Evolutionary conservation across 352 stramenopile species (phyloP).

Genomic region (Blastocystis sp.): DNA sequence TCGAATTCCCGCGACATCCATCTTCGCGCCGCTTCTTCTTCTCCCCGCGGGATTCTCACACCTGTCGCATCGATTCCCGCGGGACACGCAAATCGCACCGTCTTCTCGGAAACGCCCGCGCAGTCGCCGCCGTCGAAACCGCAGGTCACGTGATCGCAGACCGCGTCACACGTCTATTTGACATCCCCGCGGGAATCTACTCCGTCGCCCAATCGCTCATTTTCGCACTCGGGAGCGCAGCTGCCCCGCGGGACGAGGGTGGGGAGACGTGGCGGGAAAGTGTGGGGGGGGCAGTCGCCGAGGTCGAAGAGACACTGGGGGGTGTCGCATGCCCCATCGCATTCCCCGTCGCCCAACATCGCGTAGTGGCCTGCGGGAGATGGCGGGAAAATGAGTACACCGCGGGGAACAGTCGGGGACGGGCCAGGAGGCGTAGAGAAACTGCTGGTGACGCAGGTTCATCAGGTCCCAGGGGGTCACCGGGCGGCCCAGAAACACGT

Average conservation of each 20-base stretch:
- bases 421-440: constrained; percentile 80
- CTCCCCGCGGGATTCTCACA: not conserved
- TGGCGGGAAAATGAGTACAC: constrained; percentile 64
- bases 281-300: constrained; percentile 70
- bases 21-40: not conserved
- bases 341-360: constrained; percentile 65
- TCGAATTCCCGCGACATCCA: too few species aligned
- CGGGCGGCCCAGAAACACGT: constrained; percentile 79
- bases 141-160: constrained; percentile 72
- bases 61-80: too few species aligned
- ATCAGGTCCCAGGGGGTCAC: constrained; percentile 80
- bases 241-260: not conserved
- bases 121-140: constrained; percentile 74
- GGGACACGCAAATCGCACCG: too few species aligned
- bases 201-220: constrained; percentile 61
- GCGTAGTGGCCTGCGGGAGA: constrained; percentile 31
- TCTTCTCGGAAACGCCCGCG: too few species aligned
- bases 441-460: constrained; percentile 71
- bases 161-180: constrained; percentile 63
- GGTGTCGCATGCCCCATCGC: constrained; percentile 75
- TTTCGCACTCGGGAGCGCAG: not conserved
- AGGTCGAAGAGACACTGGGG: constrained; percentile 78
- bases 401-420: constrained; percentile 73
- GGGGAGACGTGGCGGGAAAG: too few species aligned
- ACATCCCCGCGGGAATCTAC: not conserved